Conservation (phyloP, 139 green algal species). For the Closterium sp. region DNA sequence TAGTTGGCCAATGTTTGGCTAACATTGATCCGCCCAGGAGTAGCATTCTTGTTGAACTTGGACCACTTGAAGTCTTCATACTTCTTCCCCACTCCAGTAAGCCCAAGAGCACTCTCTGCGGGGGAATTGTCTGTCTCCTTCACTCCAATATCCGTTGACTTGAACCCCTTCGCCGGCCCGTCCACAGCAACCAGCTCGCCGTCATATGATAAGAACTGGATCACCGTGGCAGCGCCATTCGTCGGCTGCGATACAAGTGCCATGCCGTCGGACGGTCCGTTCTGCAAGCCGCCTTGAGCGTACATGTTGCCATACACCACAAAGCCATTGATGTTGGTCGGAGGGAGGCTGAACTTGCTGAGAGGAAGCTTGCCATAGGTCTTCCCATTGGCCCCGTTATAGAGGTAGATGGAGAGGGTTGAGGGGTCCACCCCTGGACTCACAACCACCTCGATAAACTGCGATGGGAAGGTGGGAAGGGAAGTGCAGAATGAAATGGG, state of each 20-base stretch:
- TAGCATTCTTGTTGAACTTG: neutral
- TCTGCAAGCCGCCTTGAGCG: slow-evolving; percentile 5
- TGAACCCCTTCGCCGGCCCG: slow-evolving; percentile 10
- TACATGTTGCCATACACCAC: neutral
- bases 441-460: slow-evolving; percentile 43
- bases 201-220: slow-evolving; percentile 46
- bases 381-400: slow-evolving; percentile 19
- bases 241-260: neutral
- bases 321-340: neutral
- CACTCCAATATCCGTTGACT: slow-evolving; percentile 25
- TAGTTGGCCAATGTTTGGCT: neutral
- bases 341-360: neutral
- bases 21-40: neutral
- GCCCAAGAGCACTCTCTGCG: neutral
- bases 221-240: neutral
- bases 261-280: slow-evolving; percentile 30
- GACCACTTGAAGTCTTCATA: slow-evolving; percentile 24
- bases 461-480: neutral
- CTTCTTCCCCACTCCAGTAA: neutral
- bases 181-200: neutral
- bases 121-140: slow-evolving; percentile 18
- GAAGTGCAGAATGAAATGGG: neutral
- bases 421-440: neutral
- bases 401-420: slow-evolving; percentile 27
- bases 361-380: slow-evolving; percentile 9